Conservation (phyloP, 176 grass and related monocot species). For the Olyra latifolia region DNA sequence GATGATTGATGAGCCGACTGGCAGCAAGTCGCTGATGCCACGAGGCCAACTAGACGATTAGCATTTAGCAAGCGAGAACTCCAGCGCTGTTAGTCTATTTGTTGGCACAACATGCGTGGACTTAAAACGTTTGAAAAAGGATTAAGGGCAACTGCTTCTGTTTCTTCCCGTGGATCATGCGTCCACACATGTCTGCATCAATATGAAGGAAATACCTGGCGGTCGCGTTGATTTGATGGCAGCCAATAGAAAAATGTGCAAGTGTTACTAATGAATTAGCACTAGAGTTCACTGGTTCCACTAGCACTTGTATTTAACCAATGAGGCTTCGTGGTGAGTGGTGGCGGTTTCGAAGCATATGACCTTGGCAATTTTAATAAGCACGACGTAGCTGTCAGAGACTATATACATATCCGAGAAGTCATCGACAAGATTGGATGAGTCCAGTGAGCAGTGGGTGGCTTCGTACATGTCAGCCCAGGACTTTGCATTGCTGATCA, state of each 20-base stretch:
- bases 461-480: background rate
- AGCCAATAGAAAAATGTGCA: background rate
- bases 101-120: background rate
- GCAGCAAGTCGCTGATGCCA: background rate
- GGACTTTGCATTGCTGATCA: background rate
- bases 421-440: background rate
- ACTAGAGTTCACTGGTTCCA: background rate
- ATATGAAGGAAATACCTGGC: background rate
- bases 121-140: background rate
- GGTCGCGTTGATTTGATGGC: background rate
- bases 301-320: slow-evolving; percentile 8
- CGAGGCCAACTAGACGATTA: background rate
- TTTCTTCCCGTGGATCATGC: background rate
- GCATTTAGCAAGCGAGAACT: background rate
- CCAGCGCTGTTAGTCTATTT: background rate
- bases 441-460: background rate
- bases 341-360: background rate
- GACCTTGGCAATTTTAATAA: background rate
- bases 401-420: background rate
- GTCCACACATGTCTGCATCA: background rate
- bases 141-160: background rate
- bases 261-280: background rate
- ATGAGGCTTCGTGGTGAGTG: background rate
- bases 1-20: too few species aligned
- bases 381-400: slow-evolving; percentile 4